Base-by-base conservation (phyloP, 139 green algal species). In the Monoraphidium neglectum region DNA sequence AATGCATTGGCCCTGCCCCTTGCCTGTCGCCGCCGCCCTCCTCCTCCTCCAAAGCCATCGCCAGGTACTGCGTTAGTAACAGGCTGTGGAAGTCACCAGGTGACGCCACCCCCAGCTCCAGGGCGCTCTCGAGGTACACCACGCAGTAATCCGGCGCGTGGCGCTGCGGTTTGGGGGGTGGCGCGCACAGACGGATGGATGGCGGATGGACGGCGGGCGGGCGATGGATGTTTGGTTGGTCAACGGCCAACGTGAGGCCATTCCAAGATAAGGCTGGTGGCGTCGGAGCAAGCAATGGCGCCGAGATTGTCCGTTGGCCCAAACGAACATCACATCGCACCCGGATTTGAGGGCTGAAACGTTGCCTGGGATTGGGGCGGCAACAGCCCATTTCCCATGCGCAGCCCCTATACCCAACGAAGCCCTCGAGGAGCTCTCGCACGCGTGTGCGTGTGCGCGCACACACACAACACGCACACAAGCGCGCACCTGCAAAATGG, bases 51-150 rank as follows among this genome's bases (percentile, higher is more conserved):
- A 92, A 70, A 0, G 83, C 67, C 33, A 80, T 70, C 36, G 85
- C 77, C 65, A 97, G 70, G 82, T 97, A 96, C 49, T 96, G 88
- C 18, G 87, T 79, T 64, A 92, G 87, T 67, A 95, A 86, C 72
- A 95, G 86, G 24, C 84, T 87, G 77, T 94, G 82, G 74, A 89
- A 93, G 3, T 89, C 83, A 76, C 83, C 56, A 12, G 77, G 70
- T 62, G 73, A 78, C 33, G 82, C 87, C 36, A 86, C 76, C 0
- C 89, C 88, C 24, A 87, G 78, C 35, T 83, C 82, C 37, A 97
- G 82, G 28, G 89, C 89, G 13, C 80, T 78, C 61, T 97, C 92
- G 63, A 97, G 77, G 81, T 96, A 97, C 10, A 83, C 56, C 1
- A 78, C 82, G 47, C 88, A 66, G 79, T 81, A 74, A 0, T 63